A percentile compares a stretch with the other conserved stretches of the same genome.
Conservation (phyloP, 257 asterid genomes). For the Solanum pinnatisectum region DNA sequence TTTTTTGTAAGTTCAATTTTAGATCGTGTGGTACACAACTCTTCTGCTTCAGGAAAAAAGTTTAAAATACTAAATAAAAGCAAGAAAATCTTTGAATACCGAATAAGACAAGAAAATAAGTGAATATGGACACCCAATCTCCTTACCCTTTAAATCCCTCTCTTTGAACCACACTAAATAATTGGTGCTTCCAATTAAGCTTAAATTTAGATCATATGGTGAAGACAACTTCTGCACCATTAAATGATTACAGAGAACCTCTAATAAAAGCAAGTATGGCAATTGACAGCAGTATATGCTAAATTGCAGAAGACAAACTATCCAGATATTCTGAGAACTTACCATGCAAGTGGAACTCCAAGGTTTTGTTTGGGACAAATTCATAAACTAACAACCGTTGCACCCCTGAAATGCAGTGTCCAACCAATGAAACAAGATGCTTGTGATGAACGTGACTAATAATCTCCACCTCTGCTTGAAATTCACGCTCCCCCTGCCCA, state of each 20-base stretch:
- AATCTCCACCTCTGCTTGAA: slow-evolving; percentile 89
- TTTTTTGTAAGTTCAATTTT: background rate
- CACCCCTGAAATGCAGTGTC: slow-evolving; percentile 74
- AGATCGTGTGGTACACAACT: background rate
- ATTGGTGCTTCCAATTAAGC: background rate
- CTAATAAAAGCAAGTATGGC: background rate
- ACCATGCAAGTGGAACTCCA: slow-evolving; percentile 92
- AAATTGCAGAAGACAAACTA: background rate
- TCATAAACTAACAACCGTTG: slow-evolving; percentile 80
- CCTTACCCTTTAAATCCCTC: background rate
- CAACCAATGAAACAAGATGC: slow-evolving; percentile 65
- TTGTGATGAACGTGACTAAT: slow-evolving; percentile 72
- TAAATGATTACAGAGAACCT: background rate
- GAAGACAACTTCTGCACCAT: background rate
- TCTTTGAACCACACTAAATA: background rate
- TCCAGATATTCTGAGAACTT: slow-evolving; percentile 8
- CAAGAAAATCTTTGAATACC: background rate
- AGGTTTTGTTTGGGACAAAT: slow-evolving; percentile 59
- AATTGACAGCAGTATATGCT: background rate
- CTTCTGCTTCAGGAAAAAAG: background rate
- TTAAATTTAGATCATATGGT: background rate
- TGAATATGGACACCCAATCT: background rate
- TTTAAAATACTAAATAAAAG: background rate
- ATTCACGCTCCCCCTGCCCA: slow-evolving; percentile 95
- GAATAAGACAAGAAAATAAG: background rate